Base-by-base conservation (phyloP, 2,329 filamentous ascomycete species). In the Microdochium nivale region DNA sequence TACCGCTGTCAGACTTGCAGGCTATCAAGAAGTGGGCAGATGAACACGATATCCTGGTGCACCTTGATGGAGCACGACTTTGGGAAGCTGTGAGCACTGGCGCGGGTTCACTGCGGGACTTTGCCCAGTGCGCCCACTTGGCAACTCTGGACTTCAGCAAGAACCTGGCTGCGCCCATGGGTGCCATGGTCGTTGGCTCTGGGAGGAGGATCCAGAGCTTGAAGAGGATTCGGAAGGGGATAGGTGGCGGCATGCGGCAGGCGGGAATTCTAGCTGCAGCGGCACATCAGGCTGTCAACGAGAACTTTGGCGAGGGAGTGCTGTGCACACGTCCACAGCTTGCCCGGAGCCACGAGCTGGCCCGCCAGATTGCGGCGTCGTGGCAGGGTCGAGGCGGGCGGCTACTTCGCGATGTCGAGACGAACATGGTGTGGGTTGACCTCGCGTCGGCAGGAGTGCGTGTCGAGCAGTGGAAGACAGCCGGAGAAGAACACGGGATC, bases 371-470 rank as follows among this genome's bases (percentile, higher is more conserved):
- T 43, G 88, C 86, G 77, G 72, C 72, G n/a, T 66, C 87, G 56
- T 95, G 90, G 90, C 78, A 73, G 4, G 70, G 70, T 16, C 72
- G 84, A 49, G 89, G 89, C 3, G 90, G 89, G 1, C 81, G 79
- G 67, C 68, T 90, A 52, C 68, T 76, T 21, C 75, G 84, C 53
- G 85, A 87, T 0, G 84, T 87, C 1, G 84, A 95, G 63, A 95
- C 90, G n/a, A 95, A 95, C 69, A 95, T 95, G 88, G 81, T 89
- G 32, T 95, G 88, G 89, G 62, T 95, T 53, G 85, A 95, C 65
- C 71, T 94, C 16, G 77, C 81, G 27, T 76, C 77, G 1, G 78
- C 80, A 11, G 79, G 80, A 0, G 65, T 84, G n/a, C 67, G 72
- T 5, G 62, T 67, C n/a, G 72, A 76, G 48, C 70, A 75, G 47